Base-by-base conservation (phyloP, 768 basidiomycete species). In the Polyporus arcularius region DNA sequence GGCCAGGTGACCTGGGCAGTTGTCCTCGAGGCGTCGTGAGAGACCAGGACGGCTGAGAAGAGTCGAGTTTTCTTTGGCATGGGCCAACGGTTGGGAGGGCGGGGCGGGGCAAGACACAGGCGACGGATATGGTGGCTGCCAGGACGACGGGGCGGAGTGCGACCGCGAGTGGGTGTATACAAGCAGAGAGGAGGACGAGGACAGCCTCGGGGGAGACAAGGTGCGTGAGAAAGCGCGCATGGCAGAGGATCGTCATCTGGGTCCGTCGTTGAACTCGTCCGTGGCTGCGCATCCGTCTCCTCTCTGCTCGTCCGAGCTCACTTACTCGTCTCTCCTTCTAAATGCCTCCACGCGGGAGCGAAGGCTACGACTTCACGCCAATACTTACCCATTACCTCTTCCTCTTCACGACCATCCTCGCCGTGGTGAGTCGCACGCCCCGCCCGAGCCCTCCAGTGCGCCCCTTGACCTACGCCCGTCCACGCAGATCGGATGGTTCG, bases 351-450 rank as follows among this genome's bases (percentile, higher is more conserved):
- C 73, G 83, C 67, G 80, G 79, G 60, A 81, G 76, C 71, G 82
- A 85, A 61, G 82, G 90, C n/a, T 83, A 91, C 65, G 92, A 94
- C 75, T 90, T 94, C 58, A 92, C 89, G 1, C 94, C 92, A 62
- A 90, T 96, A 63, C 80, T 94, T 58, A 92, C 92, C 16, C 94
- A 96, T 72, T 94, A 96, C 71, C 82, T 96, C 70, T 95, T 96
- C 71, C 81, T 96, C 30, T 88, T 92, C 71, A 96, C 95, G 11
- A 88, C 88, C 61, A 82, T 94, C 55, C 82, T 97, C 50, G 80
- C 93, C 35, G 72, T 92, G 59, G 92, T 94, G 65, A 68, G 91
- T 80, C 40, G 4, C 40, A 65, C 68, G 11, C 4, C 55, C 35
- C 41, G 61, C 59, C 55, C 28, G 61, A 41, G n/a, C 53, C 40